phyloP scores from a whole-genome alignment of 768 basidiomycete genomes.

The Daedalea quercina region DNA sequence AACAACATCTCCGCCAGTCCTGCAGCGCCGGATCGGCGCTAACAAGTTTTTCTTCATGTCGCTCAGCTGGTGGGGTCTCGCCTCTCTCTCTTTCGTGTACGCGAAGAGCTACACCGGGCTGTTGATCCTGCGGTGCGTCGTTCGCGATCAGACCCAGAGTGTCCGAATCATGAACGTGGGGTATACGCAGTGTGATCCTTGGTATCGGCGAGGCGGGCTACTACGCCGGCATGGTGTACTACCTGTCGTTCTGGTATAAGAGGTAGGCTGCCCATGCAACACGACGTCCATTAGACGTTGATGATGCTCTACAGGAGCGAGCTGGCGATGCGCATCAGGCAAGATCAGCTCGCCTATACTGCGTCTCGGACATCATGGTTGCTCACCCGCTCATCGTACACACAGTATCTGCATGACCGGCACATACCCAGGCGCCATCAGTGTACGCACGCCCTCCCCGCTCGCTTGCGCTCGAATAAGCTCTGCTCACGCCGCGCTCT shows the following conservation, averaged over 20 bases:
- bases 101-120: constrained; percentile 47
- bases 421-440: constrained; percentile 49
- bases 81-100: constrained; percentile 47
- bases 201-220: constrained; percentile 59
- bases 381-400: neutral
- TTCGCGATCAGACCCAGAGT: neutral
- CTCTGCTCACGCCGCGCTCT: neutral
- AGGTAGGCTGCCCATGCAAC: neutral
- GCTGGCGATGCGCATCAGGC: constrained; percentile 46
- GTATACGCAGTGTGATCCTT: constrained; percentile 39
- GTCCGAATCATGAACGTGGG: too few species aligned
- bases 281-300: neutral
- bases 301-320: constrained; percentile 30
- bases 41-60: constrained; percentile 55
- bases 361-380: neutral
- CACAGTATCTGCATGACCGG: constrained; percentile 51
- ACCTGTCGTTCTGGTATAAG: constrained; percentile 48
- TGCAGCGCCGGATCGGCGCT: constrained; percentile 51
- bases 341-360: neutral
- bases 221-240: constrained; percentile 57
- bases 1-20: constrained; percentile 28
- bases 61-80: constrained; percentile 44
- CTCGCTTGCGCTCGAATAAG: neutral
- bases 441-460: constrained; percentile 22
- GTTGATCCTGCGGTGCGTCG: constrained; percentile 37